phyloP scores from a whole-genome alignment of 306 rosid species.

The Erythrophleum fordii region DNA sequence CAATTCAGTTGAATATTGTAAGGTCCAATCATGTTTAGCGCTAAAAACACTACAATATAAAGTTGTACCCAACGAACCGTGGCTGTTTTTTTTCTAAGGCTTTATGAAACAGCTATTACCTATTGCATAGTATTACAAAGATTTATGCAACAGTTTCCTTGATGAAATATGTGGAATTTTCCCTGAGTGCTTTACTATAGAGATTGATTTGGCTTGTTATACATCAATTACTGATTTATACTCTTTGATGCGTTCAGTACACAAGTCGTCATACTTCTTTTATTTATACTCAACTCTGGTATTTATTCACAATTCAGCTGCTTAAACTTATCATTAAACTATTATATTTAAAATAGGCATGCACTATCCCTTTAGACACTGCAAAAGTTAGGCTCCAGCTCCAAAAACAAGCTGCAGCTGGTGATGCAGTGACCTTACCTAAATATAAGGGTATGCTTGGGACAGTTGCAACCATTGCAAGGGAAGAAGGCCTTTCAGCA shows the following conservation, averaged over 20 bases:
- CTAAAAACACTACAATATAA: not conserved
- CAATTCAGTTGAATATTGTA: not conserved
- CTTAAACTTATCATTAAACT: constrained; percentile 27
- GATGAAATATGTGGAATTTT: not conserved
- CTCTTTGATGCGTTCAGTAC: constrained; percentile 20
- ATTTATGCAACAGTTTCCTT: constrained; percentile 1
- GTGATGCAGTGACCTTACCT: constrained; percentile 68
- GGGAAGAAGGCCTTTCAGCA: constrained; percentile 89
- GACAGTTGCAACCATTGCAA: constrained; percentile 88
- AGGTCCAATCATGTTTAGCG: not conserved
- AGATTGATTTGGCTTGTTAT: constrained; percentile 27
- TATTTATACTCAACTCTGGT: constrained; percentile 14
- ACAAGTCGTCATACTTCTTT: constrained; percentile 26
- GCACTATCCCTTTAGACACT: constrained; percentile 94
- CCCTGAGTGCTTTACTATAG: constrained; percentile 1
- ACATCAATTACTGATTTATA: not conserved
- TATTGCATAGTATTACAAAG: not conserved
- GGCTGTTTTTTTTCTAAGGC: constrained; percentile 19
- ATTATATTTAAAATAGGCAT: constrained; percentile 55
- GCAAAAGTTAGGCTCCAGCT: constrained; percentile 99
- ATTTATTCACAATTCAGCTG: constrained; percentile 19
- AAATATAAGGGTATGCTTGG: constrained; percentile 93
- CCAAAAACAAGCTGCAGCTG: constrained; percentile 73
- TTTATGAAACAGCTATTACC: not conserved
- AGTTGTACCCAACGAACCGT: not conserved